Percentiles rank a stretch among this genome's conserved stretches.
Evolutionary conservation across 352 stramenopile species (phyloP).

Genomic region (Phytopythium oedochilum): DNA sequence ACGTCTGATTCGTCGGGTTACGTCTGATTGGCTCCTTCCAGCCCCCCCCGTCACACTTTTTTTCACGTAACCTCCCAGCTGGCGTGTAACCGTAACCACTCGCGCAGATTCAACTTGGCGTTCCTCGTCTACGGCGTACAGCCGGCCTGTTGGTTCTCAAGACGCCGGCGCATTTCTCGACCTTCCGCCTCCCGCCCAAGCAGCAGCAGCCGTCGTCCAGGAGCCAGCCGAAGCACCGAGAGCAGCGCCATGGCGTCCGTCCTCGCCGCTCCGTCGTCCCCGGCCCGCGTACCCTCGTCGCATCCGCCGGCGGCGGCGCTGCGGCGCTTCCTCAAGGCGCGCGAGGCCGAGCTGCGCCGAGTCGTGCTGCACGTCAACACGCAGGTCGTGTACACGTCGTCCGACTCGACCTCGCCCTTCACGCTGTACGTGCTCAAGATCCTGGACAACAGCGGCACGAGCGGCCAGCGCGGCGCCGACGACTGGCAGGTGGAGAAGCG

Average conservation of each 20-base stretch:
- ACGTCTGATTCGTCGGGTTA: too few relatives aligned
- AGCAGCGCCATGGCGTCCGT: neutral
- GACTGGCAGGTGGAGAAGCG: constrained; percentile 22
- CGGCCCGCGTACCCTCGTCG: neutral
- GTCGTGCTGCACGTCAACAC: constrained; percentile 14
- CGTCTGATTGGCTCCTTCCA: too few relatives aligned
- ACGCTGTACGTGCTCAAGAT: constrained; percentile 26
- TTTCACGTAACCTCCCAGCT: too few relatives aligned
- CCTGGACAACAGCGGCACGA: neutral
- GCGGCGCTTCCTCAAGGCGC: constrained; percentile 16
- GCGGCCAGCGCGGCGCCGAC: constrained; percentile 4
- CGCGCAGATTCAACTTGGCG: neutral
- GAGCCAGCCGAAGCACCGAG: neutral
- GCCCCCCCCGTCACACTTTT: too few relatives aligned
- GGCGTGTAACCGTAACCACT: neutral
- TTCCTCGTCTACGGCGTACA: neutral
- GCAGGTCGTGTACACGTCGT: constrained; percentile 15
- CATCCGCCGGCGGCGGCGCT: neutral
- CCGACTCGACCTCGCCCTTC: constrained; percentile 19
- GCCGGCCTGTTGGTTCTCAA: too few relatives aligned
- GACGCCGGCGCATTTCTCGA: neutral
- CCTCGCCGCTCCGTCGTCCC: neutral
- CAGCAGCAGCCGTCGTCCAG: neutral
- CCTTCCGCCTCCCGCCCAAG: neutral
- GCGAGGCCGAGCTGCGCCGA: constrained; percentile 10